These are phyloP conservation scores for Coemansia interrupta DNA, from an alignment of 192 early-diverging fungal species.

Conservation along the genomic window DNA sequence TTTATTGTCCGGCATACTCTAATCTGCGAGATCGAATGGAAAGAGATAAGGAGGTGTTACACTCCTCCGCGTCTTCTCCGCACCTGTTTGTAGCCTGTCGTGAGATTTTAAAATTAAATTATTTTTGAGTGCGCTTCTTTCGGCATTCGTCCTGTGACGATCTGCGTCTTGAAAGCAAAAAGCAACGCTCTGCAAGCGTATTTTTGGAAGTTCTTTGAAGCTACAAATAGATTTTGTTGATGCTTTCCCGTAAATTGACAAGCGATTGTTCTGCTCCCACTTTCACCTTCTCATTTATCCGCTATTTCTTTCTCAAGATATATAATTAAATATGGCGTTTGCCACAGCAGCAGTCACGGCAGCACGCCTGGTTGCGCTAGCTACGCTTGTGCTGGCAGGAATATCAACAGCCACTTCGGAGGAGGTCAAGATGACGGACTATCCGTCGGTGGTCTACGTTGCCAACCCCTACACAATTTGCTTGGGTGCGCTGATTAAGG, in stretches of 20 bases:
- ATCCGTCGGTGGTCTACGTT: slow-evolving; percentile 39
- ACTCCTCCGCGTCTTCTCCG: not conserved
- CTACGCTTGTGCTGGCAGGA: slow-evolving; percentile 1
- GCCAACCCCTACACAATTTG: slow-evolving; percentile 39
- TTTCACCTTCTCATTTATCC: too few species aligned
- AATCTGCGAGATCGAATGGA: not conserved
- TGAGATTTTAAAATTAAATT: not conserved
- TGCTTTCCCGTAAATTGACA: too few species aligned
- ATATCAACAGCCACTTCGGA: slow-evolving; percentile 8
- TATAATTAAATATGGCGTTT: too few species aligned
- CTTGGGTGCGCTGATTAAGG: slow-evolving; percentile 39
- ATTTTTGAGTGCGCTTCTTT: not conserved
- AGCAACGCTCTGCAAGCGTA: too few species aligned
- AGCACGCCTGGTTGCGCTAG: too few species aligned
- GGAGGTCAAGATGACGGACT: slow-evolving; percentile 27
- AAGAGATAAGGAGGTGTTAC: not conserved
- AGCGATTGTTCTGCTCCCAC: too few species aligned
- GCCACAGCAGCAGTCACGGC: too few species aligned
- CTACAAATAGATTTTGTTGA: too few species aligned
- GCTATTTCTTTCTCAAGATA: not conserved
- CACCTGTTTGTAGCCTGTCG: not conserved
- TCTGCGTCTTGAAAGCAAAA: not conserved
- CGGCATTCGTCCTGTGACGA: not conserved
- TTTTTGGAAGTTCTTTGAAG: not conserved
- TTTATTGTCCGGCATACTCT: slow-evolving; percentile 3